Conservation (phyloP, 1,284 basidiomycete genomes). For the Puccinia polysora region DNA sequence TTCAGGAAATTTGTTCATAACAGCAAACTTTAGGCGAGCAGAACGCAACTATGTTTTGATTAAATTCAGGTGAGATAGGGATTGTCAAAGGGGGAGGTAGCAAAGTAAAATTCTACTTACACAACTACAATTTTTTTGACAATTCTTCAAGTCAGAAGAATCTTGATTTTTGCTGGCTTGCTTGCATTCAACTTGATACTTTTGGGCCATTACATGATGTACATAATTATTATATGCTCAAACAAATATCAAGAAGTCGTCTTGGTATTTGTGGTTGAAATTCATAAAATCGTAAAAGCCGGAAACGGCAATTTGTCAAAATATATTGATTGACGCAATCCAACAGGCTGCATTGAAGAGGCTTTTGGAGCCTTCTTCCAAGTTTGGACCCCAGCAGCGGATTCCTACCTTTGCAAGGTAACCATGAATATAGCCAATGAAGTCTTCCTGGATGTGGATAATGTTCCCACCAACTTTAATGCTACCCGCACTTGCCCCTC, state of each 20-base stretch:
- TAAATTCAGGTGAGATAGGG: not conserved
- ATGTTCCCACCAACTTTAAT: conserved; percentile 12
- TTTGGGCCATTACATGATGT: conserved; percentile 2
- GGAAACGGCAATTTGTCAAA: conserved; percentile 8
- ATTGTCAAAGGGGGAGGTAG: not conserved
- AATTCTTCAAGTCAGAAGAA: not conserved
- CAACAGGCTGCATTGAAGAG: conserved; percentile 27
- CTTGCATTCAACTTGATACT: conserved; percentile 1
- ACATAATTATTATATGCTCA: conserved; percentile 35
- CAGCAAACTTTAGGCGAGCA: not conserved
- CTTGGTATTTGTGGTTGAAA: not conserved
- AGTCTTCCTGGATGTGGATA: not conserved
- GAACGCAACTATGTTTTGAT: not conserved
- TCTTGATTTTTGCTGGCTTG: not conserved
- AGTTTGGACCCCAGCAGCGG: conserved; percentile 23
- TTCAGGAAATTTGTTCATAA: not conserved
- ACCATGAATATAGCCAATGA: conserved; percentile 13
- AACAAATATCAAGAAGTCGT: not conserved
- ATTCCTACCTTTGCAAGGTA: conserved; percentile 24
- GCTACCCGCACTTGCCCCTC: not conserved
- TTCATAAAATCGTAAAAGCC: conserved; percentile 14
- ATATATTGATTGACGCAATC: not conserved
- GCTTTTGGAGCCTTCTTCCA: conserved; percentile 14
- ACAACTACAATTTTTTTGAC: not conserved
- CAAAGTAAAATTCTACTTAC: conserved; percentile 6